A percentile compares a stretch with the other conserved stretches of the same genome.
Conservation (phyloP, 257 asterid species). For the Petrea volubilis region DNA sequence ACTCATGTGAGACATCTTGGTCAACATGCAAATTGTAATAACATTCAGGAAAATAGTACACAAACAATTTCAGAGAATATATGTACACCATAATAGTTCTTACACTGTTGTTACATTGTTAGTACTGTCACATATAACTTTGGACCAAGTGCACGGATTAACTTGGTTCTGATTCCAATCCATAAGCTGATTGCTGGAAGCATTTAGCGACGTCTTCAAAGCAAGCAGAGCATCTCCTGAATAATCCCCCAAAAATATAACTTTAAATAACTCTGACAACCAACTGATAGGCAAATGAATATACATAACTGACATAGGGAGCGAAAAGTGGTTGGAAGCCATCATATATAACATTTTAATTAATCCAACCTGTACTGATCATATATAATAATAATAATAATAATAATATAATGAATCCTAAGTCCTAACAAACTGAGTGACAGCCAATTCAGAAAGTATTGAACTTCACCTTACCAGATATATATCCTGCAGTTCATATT, state of each 20-base stretch:
- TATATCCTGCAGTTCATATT: not conserved
- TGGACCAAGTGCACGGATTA: constrained; percentile 94
- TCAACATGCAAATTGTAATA: not conserved
- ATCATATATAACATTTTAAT: not conserved
- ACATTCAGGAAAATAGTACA: not conserved
- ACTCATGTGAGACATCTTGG: constrained; percentile 12
- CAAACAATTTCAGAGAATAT: not conserved
- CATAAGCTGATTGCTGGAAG: constrained; percentile 61
- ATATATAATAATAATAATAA: too few species aligned
- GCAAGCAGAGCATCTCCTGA: constrained; percentile 78
- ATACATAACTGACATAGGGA: not conserved
- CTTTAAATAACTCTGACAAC: constrained; percentile 5
- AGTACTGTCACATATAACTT: constrained; percentile 60
- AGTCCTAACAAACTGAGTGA: too few species aligned
- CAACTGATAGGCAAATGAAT: not conserved
- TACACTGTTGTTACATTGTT: constrained; percentile 71
- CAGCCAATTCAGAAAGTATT: not conserved
- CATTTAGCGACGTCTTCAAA: constrained; percentile 66
- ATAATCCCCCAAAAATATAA: constrained; percentile 12
- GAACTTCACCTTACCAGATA: not conserved
- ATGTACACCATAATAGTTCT: constrained; percentile 26
- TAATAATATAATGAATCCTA: too few species aligned
- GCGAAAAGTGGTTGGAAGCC: not conserved
- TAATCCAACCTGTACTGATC: not conserved
- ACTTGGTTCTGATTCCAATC: constrained; percentile 86